Evolutionary conservation across 2,329 filamentous ascomycete species (phyloP).

Genomic region (Aspergillus chevalieri): DNA sequence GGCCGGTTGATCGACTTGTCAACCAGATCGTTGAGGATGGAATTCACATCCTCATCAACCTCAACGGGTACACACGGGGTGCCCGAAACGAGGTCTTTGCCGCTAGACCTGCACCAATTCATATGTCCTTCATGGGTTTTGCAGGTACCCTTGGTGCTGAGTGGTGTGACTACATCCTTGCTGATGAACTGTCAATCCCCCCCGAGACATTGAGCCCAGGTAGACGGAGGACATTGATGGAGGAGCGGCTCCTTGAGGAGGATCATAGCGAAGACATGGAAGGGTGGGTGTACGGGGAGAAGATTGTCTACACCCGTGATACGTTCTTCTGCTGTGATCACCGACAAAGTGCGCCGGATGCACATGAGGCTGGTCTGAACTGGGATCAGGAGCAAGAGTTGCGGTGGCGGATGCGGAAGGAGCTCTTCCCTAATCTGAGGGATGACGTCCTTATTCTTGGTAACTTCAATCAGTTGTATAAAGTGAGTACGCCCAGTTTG

Average conservation of each 20-base stretch:
- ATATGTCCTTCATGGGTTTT: slow-evolving; percentile 99
- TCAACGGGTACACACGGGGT: slow-evolving; percentile 96
- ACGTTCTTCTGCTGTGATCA: slow-evolving; percentile 99
- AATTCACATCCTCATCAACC: slow-evolving; percentile 90
- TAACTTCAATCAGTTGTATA: slow-evolving; percentile 98
- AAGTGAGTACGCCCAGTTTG: slow-evolving; percentile 51
- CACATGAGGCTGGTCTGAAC: slow-evolving; percentile 57
- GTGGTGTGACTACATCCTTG: slow-evolving; percentile 96
- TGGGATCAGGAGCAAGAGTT: slow-evolving; percentile 80
- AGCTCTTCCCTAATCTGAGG: slow-evolving; percentile 75
- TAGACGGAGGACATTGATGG: slow-evolving; percentile 66
- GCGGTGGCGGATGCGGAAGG: slow-evolving; percentile 88
- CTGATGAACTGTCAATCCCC: slow-evolving; percentile 82
- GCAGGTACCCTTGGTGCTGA: slow-evolving; percentile 92
- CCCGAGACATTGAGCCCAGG: slow-evolving; percentile 72
- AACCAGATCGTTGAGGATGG: slow-evolving; percentile 79
- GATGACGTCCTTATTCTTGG: slow-evolving; percentile 87
- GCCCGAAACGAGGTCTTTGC: slow-evolving; percentile 98
- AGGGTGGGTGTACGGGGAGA: slow-evolving; percentile 93
- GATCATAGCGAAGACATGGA: slow-evolving; percentile 65
- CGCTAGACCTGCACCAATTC: slow-evolving; percentile 85
- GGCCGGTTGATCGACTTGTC: slow-evolving; percentile 78
- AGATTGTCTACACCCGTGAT: slow-evolving; percentile 87
- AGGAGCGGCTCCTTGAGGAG: slow-evolving; percentile 58
- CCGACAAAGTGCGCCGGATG: slow-evolving; percentile 76